These are phyloP conservation scores for Rhodosporidiobolus odoratus DNA, from an alignment of 768 basidiomycete species.

Conservation along the genomic window DNA sequence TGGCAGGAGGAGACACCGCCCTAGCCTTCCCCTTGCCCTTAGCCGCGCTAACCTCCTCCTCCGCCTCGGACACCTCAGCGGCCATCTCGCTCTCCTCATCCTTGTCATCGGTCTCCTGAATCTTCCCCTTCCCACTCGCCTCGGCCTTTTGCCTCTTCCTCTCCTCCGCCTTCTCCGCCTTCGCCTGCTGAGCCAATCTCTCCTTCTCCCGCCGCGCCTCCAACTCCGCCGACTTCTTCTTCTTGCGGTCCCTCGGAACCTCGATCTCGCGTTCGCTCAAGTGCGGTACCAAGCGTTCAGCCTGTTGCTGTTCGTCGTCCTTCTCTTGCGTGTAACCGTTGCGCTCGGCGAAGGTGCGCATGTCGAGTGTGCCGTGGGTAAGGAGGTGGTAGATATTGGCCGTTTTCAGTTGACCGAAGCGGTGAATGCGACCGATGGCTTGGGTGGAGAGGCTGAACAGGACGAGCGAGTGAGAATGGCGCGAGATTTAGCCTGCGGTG, in stretches of 20 bases:
- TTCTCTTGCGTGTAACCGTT: background rate
- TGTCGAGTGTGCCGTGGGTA: conserved; percentile 81
- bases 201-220: background rate
- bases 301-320: conserved; percentile 1
- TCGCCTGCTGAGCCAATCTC: background rate
- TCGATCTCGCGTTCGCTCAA: background rate
- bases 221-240: background rate
- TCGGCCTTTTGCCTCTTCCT: background rate
- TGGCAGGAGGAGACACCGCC: background rate
- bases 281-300: background rate
- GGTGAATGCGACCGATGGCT: conserved; percentile 53
- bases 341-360: conserved; percentile 60
- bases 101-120: background rate
- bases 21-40: background rate
- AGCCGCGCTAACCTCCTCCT: background rate
- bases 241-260: background rate
- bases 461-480: too few relatives aligned
- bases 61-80: background rate
- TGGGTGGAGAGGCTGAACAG: conserved; percentile 41
- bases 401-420: conserved; percentile 73
- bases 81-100: background rate
- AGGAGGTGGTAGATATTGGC: conserved; percentile 79
- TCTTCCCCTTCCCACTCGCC: background rate
- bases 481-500: conserved; percentile 46
- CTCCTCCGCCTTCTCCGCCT: background rate